Base-by-base conservation (phyloP, 129 eudicot species). In the Rutidosis leptorrhynchoides region DNA sequence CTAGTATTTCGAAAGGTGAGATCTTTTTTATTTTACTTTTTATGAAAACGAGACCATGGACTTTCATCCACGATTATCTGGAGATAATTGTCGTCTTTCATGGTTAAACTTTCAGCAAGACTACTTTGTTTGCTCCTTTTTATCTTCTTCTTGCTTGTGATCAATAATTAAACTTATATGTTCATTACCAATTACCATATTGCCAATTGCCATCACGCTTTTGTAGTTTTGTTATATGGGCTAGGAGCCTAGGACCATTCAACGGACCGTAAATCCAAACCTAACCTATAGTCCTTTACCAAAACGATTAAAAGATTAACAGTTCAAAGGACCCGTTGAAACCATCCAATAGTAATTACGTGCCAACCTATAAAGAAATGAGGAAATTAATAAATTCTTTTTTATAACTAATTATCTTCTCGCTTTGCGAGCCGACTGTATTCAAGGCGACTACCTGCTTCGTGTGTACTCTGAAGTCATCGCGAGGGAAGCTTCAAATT, bases 1-100 rank as follows among this genome's bases (percentile, higher is more conserved):
- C 22, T 30, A n/a, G n/a, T n/a, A 57, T 67, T 29, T 75, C 68
- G 63, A 67, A 46, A 67, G 10, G 32, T 58, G 68, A 48, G 57
- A 33, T 43, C 24, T 16, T 61, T 28, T 29, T 21, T 64, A 19
- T 37, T 11, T 6, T 11, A 7, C 7, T 58, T 17, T 52, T 6
- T 43, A 16, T 69, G 20, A 40, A 33, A 57, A 15, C 7, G 37
- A 56, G 51, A 32, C 61, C 42, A 29, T 32, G 54, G 30, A 7
- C 30, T 58, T 74, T 27, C 20, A 32, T 57, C 26, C 55, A 58
- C 42, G n/a, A 54, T 59, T 57, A 32, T 68, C 63, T 37, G 26
- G 16, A 46, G 54, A 58, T 48, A 4, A 25, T 28, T 17, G 68
- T 74, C 69, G 32, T 58, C 25, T 75, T 67, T 19, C 33, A 23